Conservation (phyloP, 371 early-diverging fungal species). For the Mortierella sp. region DNA sequence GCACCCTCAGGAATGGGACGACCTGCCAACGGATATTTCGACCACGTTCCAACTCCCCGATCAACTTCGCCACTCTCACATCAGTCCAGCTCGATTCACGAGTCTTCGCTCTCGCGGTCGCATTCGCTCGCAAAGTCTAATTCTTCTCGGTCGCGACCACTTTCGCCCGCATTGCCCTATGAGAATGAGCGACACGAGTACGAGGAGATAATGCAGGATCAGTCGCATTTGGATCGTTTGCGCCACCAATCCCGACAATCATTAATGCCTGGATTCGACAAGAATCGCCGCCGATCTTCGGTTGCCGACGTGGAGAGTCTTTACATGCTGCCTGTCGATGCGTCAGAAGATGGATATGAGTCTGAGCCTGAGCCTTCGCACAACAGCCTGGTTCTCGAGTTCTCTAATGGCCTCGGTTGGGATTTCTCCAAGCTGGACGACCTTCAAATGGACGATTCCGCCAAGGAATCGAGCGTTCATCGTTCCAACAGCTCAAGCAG, state of each 20-base stretch:
- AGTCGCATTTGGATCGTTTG: conserved; percentile 30
- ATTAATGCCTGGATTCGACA: conserved; percentile 22
- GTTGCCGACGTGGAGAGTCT: conserved; percentile 47
- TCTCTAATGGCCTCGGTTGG: conserved; percentile 50
- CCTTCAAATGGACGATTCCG: conserved; percentile 20
- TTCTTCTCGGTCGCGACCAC: conserved; percentile 37
- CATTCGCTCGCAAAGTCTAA: conserved; percentile 48
- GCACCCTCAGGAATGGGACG: conserved; percentile 28
- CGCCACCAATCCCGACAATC: conserved; percentile 40
- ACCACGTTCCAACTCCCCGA: conserved; percentile 34
- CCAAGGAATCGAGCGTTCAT: conserved; percentile 7
- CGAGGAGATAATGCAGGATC: conserved; percentile 49
- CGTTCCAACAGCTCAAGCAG: conserved; percentile 49
- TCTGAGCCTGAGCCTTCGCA: conserved; percentile 48
- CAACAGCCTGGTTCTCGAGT: conserved; percentile 22
- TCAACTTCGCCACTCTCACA: conserved; percentile 47
- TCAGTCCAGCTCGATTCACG: conserved; percentile 9
- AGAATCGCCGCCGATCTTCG: conserved; percentile 40
- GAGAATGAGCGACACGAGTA: conserved; percentile 38
- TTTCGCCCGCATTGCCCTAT: conserved; percentile 28
- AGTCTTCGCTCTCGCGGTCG: conserved; percentile 34
- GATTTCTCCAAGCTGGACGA: conserved; percentile 40
- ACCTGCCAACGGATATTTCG: conserved; percentile 31
- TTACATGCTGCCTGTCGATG: conserved; percentile 47
- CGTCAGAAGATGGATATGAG: conserved; percentile 44